These are phyloP conservation scores for Camillea tinctor DNA, from an alignment of 2,329 filamentous ascomycete species.

Conservation along the genomic window DNA sequence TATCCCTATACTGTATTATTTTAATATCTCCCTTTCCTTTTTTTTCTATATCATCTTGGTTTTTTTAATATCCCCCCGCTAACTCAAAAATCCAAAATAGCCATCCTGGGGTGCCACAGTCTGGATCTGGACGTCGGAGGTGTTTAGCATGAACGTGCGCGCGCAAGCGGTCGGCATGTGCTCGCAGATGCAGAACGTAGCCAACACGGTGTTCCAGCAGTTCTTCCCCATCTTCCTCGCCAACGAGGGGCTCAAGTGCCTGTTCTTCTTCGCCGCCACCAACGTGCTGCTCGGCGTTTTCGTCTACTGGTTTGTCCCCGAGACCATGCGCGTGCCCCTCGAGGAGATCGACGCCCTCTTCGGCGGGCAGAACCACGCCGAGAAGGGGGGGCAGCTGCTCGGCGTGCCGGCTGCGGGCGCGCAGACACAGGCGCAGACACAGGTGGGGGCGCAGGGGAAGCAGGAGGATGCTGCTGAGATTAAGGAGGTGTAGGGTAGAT, in stretches of 20 bases:
- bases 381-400: conserved; percentile 50
- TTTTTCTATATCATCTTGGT: too few relatives aligned
- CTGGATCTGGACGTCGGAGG: conserved; percentile 70
- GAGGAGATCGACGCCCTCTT: conserved; percentile 58
- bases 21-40: too few relatives aligned
- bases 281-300: conserved; percentile 49
- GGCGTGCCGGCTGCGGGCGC: conserved; percentile 16
- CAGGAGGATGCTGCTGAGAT: conserved; percentile 6
- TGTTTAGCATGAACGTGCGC: conserved; percentile 71
- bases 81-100: background rate
- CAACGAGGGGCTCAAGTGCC: conserved; percentile 47
- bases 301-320: conserved; percentile 51
- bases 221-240: conserved; percentile 68
- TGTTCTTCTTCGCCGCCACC: conserved; percentile 42
- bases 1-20: too few relatives aligned
- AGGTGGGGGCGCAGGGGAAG: conserved; percentile 12
- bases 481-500: conserved; percentile 4
- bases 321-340: conserved; percentile 49
- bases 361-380: conserved; percentile 55
- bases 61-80: too few relatives aligned
- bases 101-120: conserved; percentile 64
- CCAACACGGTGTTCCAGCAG: conserved; percentile 66
- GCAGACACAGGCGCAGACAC: conserved; percentile 9
- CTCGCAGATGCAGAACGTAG: conserved; percentile 59
- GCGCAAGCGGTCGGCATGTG: conserved; percentile 69